Base-by-base conservation (phyloP, 768 basidiomycete species). In the Naganishia antarctica region DNA sequence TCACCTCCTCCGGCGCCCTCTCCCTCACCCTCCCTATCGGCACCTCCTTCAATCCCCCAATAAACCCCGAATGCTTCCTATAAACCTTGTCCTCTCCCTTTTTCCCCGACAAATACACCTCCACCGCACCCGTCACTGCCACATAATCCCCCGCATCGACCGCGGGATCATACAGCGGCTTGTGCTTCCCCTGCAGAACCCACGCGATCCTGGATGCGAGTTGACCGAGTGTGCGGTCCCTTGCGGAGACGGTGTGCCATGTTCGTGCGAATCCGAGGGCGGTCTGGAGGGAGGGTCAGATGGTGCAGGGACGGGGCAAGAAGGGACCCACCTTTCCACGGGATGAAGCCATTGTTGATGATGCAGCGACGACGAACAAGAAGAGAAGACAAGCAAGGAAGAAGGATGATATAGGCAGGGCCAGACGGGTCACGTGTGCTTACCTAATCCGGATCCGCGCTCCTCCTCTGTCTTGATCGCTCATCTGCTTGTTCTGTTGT, bases 141-240 rank as follows among this genome's bases (percentile, higher is more conserved):
- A 98, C 91, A 74, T 97, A 97, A 84, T 99, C 96, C 9, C 96
- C 96, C 61, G 90, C 92, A 79, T 99, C 96, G 69, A 89, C 94
- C 96, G 87, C 83, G 11, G 90, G 91, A 79, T 98, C 91, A 72
- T 90, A 98, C 43, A 93, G 90, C 6, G 94, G 93, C 75, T 98
- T 99, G 78, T 98, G 92, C 80, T 98, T 99, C 74, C 94, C 96
- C 94, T 97, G 97, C 48, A 99, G 83, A 32, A 92, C 91, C 64
- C 90, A 84, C 3, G 96, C 94, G 70, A 99, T 96, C 37, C 91
- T 84, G 71, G 89, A 87, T 6, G 96, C 93, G 11, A 98, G 83
- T 81, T 93, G 91, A 74, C 96, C 96, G 18, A 98, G 82, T n/a
- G 92, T 81, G 41, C 93, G 86, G 70, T 90, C 89, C 11, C 88